Evolutionary conservation across 768 basidiomycete species (phyloP), one percentile per base, ranked within the genome.

Genomic region (Pisolithus orientalis): DNA sequence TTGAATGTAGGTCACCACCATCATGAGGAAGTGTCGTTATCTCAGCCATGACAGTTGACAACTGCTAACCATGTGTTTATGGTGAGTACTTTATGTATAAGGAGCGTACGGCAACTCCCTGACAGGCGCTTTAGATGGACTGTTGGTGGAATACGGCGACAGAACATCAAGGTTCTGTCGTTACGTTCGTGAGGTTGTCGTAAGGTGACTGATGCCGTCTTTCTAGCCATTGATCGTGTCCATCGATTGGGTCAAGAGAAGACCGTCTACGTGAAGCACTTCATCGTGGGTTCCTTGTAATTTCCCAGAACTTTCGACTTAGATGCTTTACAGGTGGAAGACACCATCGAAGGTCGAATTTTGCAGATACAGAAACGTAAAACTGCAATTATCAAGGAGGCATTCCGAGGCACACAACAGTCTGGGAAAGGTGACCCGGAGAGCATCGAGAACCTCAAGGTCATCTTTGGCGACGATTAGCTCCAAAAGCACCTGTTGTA

Each of bases 61-160:
- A 78, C 75, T 11, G 90, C 90, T 6, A 90, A 92, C 61, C 76
- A 91, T 67, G 90, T 92, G 10, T 92, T 87, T 64, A 88, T 93
- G 88, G 89, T 86, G 57, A 54, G 73, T 38, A 43, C 14, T 2
- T 25, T 9, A 29, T 7, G 37, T 7, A 28, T 7, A 24, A 28
- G 11, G 2, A 39, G 10, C 13, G n/a, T 17, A 47, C 32, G 31
- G 17, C 46, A 52, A 2, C 44, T 8, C 48, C 53, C 51, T 56
- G 42, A 59, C 47, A 45, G 39, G 1, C 51, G 32, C 39, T 44
- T 40, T 52, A 91, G 89, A 92, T 92, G 89, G 90, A 91, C 61
- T 92, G 88, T 58, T 91, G 90, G 90, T 92, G 90, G 90, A 92
- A 91, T 64, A 80, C 86, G 5, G 88, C 89, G 0, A 82, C 78